These are phyloP conservation scores for Paraconiothyrium brasiliense DNA, from an alignment of 2,329 filamentous ascomycete genomes.

Conservation along the genomic window DNA sequence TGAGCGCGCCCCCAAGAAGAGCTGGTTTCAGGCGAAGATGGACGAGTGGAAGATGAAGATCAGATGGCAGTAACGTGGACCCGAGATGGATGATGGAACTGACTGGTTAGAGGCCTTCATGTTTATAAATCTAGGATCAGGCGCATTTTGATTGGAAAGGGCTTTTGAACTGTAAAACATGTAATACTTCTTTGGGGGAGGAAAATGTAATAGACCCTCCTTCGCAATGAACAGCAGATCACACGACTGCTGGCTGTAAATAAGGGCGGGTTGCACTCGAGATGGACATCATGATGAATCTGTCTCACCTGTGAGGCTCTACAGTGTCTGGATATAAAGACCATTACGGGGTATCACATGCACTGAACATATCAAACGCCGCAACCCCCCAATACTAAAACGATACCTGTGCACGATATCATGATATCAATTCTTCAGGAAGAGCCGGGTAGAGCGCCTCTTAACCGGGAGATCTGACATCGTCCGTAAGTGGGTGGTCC, in stretches of 20 bases:
- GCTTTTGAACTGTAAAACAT: not conserved
- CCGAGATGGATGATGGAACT: not conserved
- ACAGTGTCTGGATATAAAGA: not conserved
- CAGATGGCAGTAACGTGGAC: constrained; percentile 35
- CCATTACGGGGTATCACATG: not conserved
- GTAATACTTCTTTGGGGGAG: not conserved
- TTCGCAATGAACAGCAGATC: not conserved
- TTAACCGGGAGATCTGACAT: constrained; percentile 3
- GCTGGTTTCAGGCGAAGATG: constrained; percentile 45
- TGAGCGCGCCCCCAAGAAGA: constrained; percentile 45
- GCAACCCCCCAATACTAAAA: not conserved
- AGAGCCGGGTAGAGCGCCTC: constrained; percentile 11
- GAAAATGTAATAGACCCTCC: not conserved
- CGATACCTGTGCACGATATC: not conserved
- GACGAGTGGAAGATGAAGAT: constrained; percentile 52
- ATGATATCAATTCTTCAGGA: not conserved
- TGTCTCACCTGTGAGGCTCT: not conserved
- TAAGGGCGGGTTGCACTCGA: not conserved
- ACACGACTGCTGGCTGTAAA: not conserved
- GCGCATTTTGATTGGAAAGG: not conserved
- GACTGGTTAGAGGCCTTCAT: not conserved
- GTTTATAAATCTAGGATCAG: constrained; percentile 5
- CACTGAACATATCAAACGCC: not conserved
- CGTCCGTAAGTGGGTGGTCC: constrained; percentile 1
- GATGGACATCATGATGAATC: not conserved